phyloP scores from a whole-genome alignment of 2,329 filamentous ascomycete species.

The Microdochium nivale region DNA sequence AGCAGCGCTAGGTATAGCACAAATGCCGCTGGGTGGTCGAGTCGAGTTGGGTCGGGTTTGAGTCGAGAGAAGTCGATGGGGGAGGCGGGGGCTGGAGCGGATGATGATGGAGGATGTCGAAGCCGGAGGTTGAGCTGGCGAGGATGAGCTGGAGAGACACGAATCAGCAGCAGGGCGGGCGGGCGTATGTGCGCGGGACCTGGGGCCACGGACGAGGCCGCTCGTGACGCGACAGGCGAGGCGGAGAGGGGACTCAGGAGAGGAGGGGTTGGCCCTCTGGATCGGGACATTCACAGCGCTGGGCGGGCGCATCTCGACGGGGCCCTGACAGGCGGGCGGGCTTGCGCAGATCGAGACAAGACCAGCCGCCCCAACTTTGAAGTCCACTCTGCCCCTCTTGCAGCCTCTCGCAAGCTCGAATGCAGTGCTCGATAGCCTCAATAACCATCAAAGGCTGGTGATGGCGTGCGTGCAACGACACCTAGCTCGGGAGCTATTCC shows the following conservation, averaged over 20 bases:
- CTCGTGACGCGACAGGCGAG: background rate
- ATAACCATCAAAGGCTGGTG: no score
- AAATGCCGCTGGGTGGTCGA: background rate
- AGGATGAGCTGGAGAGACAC: background rate
- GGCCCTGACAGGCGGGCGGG: background rate
- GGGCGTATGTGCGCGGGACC: background rate
- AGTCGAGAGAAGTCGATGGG: background rate
- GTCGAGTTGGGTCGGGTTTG: background rate
- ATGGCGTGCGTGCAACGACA: no score
- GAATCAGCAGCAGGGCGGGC: background rate
- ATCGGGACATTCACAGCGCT: background rate
- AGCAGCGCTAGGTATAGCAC: background rate
- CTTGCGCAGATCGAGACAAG: background rate
- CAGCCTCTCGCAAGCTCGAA: no score
- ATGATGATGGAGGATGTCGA: background rate
- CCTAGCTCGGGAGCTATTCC: no score
- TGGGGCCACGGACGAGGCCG: background rate
- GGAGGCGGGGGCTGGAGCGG: background rate
- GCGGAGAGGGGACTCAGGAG: background rate
- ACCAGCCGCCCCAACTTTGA: background rate
- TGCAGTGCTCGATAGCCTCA: no score
- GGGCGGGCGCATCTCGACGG: background rate
- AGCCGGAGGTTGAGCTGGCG: background rate
- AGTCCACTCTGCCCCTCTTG: background rate
- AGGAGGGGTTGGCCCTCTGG: background rate